These are phyloP conservation scores for Neurospora sp. DNA, from an alignment of 495 filamentous ascomycete species.

Conservation along the genomic window DNA sequence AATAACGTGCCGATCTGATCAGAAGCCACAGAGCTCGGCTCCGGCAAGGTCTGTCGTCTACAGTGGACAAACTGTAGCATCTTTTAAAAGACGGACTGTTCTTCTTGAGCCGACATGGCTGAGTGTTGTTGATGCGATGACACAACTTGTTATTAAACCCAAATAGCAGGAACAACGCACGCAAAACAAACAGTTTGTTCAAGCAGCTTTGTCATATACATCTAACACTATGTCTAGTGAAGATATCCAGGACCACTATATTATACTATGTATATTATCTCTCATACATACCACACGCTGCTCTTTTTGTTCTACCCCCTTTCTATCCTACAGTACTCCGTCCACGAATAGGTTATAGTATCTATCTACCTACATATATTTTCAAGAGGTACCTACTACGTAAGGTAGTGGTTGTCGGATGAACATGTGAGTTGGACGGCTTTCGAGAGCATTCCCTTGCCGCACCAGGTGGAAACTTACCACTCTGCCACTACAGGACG, in stretches of 20 bases:
- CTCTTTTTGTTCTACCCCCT: too few relatives aligned
- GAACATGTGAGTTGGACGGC: not conserved
- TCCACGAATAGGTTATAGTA: not conserved
- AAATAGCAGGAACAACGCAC: not conserved
- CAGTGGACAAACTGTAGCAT: not conserved
- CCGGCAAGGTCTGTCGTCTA: not conserved
- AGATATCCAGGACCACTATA: not conserved
- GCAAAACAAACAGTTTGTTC: not conserved
- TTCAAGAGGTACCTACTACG: not conserved
- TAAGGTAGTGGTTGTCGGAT: not conserved
- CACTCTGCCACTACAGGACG: not conserved
- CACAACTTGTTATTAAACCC: not conserved
- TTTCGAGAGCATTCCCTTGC: not conserved
- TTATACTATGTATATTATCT: not conserved
- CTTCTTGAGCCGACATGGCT: not conserved
- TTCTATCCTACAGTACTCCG: too few relatives aligned
- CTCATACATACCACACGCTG: not conserved
- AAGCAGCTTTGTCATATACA: not conserved
- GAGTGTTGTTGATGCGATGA: not conserved
- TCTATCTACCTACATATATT: not conserved
- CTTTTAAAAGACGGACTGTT: not conserved
- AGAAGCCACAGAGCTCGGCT: not conserved
- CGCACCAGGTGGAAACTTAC: not conserved
- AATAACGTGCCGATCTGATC: not conserved
- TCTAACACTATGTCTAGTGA: not conserved